Percentiles rank a stretch among this genome's conserved stretches.
Conservation (phyloP, 1,284 basidiomycete species). For the Ceraceosorus guamensis region DNA sequence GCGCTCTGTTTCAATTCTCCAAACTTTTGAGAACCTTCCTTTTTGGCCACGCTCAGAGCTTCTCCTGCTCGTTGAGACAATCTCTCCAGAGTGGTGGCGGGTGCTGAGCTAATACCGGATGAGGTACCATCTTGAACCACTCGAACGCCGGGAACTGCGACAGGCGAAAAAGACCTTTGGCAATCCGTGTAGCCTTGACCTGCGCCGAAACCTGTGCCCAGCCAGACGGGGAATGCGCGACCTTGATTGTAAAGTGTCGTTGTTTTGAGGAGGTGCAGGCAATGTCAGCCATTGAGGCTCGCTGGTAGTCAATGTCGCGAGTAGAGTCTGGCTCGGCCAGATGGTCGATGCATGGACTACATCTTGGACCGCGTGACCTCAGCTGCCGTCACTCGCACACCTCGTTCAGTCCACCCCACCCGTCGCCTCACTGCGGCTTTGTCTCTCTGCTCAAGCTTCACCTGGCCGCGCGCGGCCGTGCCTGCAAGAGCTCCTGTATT, state of each 20-base stretch:
- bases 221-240: slow-evolving; percentile 90
- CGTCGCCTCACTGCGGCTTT: too few relatives aligned
- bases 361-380: too few relatives aligned
- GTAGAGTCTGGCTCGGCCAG: too few relatives aligned
- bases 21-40: slow-evolving; percentile 25
- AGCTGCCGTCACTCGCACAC: too few relatives aligned
- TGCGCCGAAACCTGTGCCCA: slow-evolving; percentile 81
- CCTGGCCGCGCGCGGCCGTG: too few relatives aligned
- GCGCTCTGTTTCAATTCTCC: slow-evolving; percentile 16
- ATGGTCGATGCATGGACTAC: too few relatives aligned
- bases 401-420: too few relatives aligned
- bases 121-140: slow-evolving; percentile 54
- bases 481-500: too few relatives aligned
- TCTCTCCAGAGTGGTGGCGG: slow-evolving; percentile 33
- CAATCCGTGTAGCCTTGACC: slow-evolving; percentile 84
- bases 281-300: too few relatives aligned
- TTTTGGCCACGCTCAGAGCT: slow-evolving; percentile 31
- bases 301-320: too few relatives aligned
- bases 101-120: slow-evolving; percentile 15
- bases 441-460: too few relatives aligned
- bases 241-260: slow-evolving; percentile 54
- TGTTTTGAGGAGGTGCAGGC: too few relatives aligned
- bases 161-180: slow-evolving; percentile 90
- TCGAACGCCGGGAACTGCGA: slow-evolving; percentile 80
- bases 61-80: slow-evolving; percentile 42